Base-by-base conservation (phyloP, 306 rosid genomes). In the Malus asiatica region DNA sequence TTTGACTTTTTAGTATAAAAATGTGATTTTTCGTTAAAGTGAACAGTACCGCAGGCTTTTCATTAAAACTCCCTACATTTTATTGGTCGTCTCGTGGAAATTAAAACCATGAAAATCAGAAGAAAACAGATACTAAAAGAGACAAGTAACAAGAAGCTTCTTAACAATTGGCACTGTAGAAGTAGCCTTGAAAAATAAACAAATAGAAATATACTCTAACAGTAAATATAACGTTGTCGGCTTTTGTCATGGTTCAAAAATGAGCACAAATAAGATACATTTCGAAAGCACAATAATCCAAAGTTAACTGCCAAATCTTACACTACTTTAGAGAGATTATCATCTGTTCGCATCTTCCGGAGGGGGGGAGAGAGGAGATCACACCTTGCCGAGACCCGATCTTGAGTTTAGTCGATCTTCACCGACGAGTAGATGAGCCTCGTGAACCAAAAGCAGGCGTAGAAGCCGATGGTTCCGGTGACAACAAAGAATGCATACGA, bases 361-460 rank as follows among this genome's bases (percentile, higher is more conserved):
- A 6, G 55, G 18, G 8, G 20, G 22, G 63, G 82, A 79, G 82
- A 77, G 66, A 60, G 29, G 81, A 79, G 80, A 77, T 68, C 79
- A 6, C 48, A 8, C 60, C 46, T 27, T 23, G 12, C 23, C 13
- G 11, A 57, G 62, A 25, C 44, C 45, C 68, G 20, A 44, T 55
- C 25, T 12, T 0, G 70, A 81, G 73, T 62, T 73, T 61, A 92
- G 85, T 95, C 98, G 30, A 95, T 92, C 79, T 95, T 95, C 85
- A 95, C 98, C 2, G 98, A 95, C 23, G 97, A 95, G 96, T 95
- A 95, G 87, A 95, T 95, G 79, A 95, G 97, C 85, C 97, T 89
- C 15, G 97, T 95, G 89, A 95, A 95, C 97, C 96, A 92, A 80
- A 90, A 90, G 92, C 98, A 95, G 1, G 98, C 93, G 51, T 90